A percentile compares a stretch with the other conserved stretches of the same genome.
Conservation (phyloP, 257 asterid species). For the Lavandula angustifolia region DNA sequence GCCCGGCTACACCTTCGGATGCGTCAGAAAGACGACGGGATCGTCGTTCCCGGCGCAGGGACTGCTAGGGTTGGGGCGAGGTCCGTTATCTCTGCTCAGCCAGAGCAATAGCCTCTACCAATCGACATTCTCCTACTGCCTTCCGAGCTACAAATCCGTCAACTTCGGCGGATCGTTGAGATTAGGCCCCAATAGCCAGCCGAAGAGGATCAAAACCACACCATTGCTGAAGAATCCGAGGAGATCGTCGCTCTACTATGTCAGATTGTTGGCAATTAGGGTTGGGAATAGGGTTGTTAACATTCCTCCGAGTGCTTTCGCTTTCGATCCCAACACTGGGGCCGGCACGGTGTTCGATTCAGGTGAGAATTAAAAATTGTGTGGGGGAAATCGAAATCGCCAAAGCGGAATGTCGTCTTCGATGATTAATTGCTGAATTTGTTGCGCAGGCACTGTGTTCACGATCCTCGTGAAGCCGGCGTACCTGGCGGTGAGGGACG, state of each 20-base stretch:
- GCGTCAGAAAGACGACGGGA: slow-evolving; percentile 54
- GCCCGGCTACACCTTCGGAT: slow-evolving; percentile 59
- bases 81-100: slow-evolving; percentile 59
- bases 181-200: slow-evolving; percentile 74
- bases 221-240: slow-evolving; percentile 65
- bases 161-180: slow-evolving; percentile 61
- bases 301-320: slow-evolving; percentile 58
- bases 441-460: slow-evolving; percentile 60
- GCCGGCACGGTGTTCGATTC: slow-evolving; percentile 84
- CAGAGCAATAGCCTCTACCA: slow-evolving; percentile 58
- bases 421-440: background rate
- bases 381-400: too few species aligned
- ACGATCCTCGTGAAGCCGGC: slow-evolving; percentile 77
- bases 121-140: slow-evolving; percentile 80
- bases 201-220: slow-evolving; percentile 58
- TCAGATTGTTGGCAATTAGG: slow-evolving; percentile 56
- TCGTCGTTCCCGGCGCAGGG: slow-evolving; percentile 72
- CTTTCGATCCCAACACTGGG: slow-evolving; percentile 64
- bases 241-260: slow-evolving; percentile 76
- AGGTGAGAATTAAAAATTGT: slow-evolving; percentile 30
- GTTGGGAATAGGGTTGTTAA: slow-evolving; percentile 53
- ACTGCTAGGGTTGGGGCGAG: slow-evolving; percentile 72
- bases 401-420: background rate
- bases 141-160: slow-evolving; percentile 66
- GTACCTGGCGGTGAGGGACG: slow-evolving; percentile 72